Evolutionary conservation across 2,329 filamentous ascomycete species (phyloP).

Genomic region (Sordariomycetes sp.): DNA sequence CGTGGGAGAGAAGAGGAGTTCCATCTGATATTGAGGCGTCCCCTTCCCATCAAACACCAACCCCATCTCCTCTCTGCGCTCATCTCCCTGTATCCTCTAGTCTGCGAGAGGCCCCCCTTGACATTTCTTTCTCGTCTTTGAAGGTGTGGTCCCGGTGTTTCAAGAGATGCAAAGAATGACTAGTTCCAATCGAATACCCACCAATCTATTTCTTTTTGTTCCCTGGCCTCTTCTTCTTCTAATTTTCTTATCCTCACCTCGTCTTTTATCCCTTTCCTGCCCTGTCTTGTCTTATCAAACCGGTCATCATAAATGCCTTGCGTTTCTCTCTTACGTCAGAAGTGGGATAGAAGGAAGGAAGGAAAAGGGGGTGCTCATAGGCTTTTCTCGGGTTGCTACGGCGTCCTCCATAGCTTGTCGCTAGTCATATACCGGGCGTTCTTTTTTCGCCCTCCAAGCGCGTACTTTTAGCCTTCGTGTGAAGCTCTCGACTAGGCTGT

Average conservation of each 20-base stretch:
- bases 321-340: not conserved
- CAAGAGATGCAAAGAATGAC: not conserved
- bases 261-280: not conserved
- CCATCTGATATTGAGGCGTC: too few relatives aligned
- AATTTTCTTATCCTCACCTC: not conserved
- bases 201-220: not conserved
- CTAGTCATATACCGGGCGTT: too few relatives aligned
- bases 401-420: too few relatives aligned
- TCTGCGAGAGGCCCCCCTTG: too few relatives aligned
- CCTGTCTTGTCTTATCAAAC: not conserved
- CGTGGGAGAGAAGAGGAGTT: too few relatives aligned
- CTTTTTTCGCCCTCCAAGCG: too few relatives aligned
- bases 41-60: too few relatives aligned
- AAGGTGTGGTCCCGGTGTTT: not conserved
- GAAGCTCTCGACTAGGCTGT: too few relatives aligned
- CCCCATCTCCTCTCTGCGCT: constrained; percentile 1
- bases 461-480: too few relatives aligned
- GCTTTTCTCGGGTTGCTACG: too few relatives aligned
- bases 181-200: constrained; percentile 1
- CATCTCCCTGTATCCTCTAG: not conserved
- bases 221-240: not conserved
- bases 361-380: too few relatives aligned
- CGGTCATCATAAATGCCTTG: not conserved
- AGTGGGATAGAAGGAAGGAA: not conserved
- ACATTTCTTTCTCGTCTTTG: not conserved